A percentile compares a stretch with the other conserved stretches of the same genome.
Evolutionary conservation across 2,329 filamentous ascomycete genomes (phyloP).

Genomic region (Ascochyta clinopodiicola): DNA sequence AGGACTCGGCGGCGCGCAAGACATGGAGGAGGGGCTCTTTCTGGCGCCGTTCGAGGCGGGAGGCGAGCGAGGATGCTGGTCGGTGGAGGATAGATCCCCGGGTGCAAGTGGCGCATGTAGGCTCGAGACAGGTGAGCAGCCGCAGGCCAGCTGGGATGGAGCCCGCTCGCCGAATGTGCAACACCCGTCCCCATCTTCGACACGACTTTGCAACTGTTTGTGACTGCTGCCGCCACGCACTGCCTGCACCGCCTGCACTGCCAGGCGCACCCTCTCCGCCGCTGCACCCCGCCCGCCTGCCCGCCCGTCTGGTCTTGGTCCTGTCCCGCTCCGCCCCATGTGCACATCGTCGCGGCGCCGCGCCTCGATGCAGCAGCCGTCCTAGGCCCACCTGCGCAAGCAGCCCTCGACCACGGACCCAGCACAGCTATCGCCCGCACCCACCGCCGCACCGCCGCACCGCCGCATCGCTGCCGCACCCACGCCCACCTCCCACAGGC

Average conservation of each 20-base stretch:
- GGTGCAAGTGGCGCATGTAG: conserved; percentile 23
- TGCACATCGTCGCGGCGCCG: conserved; percentile 18
- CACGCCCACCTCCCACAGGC: conserved; percentile 8
- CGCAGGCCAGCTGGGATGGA: conserved; percentile 24
- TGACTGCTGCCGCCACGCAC: conserved; percentile 3
- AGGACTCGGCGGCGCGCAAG: not conserved
- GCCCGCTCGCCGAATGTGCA: conserved; percentile 14
- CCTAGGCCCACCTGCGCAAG: conserved; percentile 43
- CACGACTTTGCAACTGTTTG: conserved; percentile 8
- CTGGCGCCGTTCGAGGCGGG: conserved; percentile 21
- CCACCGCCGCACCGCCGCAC: conserved; percentile 25
- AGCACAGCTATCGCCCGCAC: conserved; percentile 16
- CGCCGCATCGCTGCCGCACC: conserved; percentile 21
- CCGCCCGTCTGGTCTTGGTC: conserved; percentile 19
- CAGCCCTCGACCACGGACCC: conserved; percentile 34
- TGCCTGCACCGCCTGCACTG: not conserved
- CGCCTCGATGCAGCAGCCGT: conserved; percentile 50
- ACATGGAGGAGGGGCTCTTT: conserved; percentile 13
- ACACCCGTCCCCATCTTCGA: conserved; percentile 3
- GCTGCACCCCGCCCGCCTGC: conserved; percentile 3
- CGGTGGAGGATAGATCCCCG: not conserved
- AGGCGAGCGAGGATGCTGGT: conserved; percentile 8
- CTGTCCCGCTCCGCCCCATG: conserved; percentile 17
- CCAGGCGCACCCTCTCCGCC: conserved; percentile 15
- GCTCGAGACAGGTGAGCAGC: conserved; percentile 19